A percentile compares a stretch with the other conserved stretches of the same genome.
These are phyloP conservation scores for Ehretia macrophylla DNA, from an alignment of 257 asterid species.

Conservation along the genomic window DNA sequence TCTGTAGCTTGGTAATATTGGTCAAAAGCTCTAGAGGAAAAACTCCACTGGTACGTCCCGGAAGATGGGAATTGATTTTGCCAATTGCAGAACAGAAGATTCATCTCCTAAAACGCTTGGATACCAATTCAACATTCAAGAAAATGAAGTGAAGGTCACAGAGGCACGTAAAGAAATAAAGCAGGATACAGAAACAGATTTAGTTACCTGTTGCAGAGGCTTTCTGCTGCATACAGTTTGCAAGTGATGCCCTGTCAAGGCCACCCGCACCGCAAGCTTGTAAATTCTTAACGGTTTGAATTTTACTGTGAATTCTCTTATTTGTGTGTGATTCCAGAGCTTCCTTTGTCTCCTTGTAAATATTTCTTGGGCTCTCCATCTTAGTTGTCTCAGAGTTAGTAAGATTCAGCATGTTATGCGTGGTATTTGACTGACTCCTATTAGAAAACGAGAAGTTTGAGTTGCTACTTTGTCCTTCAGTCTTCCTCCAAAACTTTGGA, in stretches of 20 bases:
- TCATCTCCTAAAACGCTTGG: background rate
- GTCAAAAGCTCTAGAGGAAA: background rate
- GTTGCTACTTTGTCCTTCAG: conserved; percentile 35
- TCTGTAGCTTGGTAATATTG: no score
- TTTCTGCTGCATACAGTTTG: conserved; percentile 20
- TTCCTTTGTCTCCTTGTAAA: conserved; percentile 6
- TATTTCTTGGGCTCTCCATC: conserved; percentile 24
- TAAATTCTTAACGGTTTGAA: conserved; percentile 8
- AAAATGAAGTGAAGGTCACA: no score
- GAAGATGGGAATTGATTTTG: no score
- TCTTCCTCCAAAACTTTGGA: conserved; percentile 68
- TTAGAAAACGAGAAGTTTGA: conserved; percentile 24
- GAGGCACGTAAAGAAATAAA: no score
- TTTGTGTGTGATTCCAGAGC: conserved; percentile 14
- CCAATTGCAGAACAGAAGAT: no score
- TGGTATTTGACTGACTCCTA: conserved; percentile 18
- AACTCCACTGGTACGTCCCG: no score
- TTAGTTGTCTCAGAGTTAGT: conserved; percentile 17
- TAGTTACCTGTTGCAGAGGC: conserved; percentile 14
- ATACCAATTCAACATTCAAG: no score
- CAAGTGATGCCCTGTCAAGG: conserved; percentile 11
- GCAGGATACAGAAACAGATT: background rate
- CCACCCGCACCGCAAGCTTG: conserved; percentile 11
- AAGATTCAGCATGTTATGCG: conserved; percentile 4
- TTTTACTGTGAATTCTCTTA: conserved; percentile 11